These are phyloP conservation scores for Cordyceps cateniannulata DNA, from an alignment of 2,329 filamentous ascomycete genomes.

Conservation along the genomic window DNA sequence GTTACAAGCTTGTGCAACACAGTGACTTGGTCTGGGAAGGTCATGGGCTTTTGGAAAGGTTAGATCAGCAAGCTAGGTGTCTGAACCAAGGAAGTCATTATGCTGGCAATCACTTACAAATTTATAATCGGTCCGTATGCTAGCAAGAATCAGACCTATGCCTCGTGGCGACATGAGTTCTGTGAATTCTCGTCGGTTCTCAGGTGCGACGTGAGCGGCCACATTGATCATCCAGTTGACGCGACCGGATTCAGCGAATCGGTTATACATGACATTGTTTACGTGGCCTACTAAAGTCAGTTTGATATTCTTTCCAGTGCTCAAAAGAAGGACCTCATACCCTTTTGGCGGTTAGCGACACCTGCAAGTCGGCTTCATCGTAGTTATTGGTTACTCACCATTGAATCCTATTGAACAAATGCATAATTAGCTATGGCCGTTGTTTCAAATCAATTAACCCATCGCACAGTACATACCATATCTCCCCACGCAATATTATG, in stretches of 20 bases:
- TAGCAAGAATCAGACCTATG: slow-evolving; percentile 70
- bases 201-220: slow-evolving; percentile 54
- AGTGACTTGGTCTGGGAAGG: slow-evolving; percentile 73
- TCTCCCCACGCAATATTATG: slow-evolving; percentile 78
- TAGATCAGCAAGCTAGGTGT: neutral
- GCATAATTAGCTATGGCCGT: too few relatives aligned
- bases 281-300: slow-evolving; percentile 49
- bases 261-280: slow-evolving; percentile 79
- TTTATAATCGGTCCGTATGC: slow-evolving; percentile 79
- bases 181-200: slow-evolving; percentile 57
- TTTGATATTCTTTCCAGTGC: neutral
- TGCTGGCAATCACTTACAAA: slow-evolving; percentile 52
- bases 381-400: slow-evolving; percentile 36
- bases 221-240: slow-evolving; percentile 73
- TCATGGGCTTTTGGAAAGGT: slow-evolving; percentile 58
- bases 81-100: neutral
- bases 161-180: slow-evolving; percentile 60
- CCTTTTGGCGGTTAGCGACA: neutral
- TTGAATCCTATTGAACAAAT: slow-evolving; percentile 36
- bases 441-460: too few relatives aligned
- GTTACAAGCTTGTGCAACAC: slow-evolving; percentile 71
- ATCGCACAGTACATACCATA: slow-evolving; percentile 47
- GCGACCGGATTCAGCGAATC: slow-evolving; percentile 75
- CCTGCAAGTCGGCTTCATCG: neutral
- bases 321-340: neutral